Conservation (phyloP, 108 stramenopile species). For the Stephanodiscus minutulus region DNA sequence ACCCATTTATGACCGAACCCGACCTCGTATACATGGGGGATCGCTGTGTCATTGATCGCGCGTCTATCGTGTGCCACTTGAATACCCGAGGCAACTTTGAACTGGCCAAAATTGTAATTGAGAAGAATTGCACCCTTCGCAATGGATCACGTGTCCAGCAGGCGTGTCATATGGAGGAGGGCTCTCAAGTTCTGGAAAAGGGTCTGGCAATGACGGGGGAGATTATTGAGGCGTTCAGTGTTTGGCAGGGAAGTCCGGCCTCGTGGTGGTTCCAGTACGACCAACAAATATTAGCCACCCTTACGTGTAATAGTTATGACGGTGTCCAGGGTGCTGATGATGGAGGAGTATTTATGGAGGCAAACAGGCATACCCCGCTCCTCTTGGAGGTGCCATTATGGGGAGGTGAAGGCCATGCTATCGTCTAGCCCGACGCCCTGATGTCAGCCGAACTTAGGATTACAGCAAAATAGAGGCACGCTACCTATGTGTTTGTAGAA, state of each 20-base stretch:
- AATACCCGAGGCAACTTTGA: slow-evolving; percentile 74
- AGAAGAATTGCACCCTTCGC: slow-evolving; percentile 51
- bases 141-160: slow-evolving; percentile 55
- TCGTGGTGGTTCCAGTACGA: neutral
- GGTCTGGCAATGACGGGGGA: slow-evolving; percentile 67
- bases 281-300: neutral
- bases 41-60: slow-evolving; percentile 54
- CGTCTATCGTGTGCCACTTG: slow-evolving; percentile 60
- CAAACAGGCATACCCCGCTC: no score
- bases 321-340: no score
- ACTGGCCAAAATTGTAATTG: slow-evolving; percentile 46
- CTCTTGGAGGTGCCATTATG: no score
- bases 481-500: no score
- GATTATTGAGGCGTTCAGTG: slow-evolving; percentile 56
- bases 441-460: no score
- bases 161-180: slow-evolving; percentile 53
- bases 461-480: no score
- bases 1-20: slow-evolving; percentile 69
- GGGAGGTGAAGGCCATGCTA: no score
- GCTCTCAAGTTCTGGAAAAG: slow-evolving; percentile 64
- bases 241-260: slow-evolving; percentile 75
- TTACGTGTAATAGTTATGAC: neutral
- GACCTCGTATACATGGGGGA: slow-evolving; percentile 65
- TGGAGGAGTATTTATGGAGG: no score
- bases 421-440: no score